Percentiles rank a stretch among this genome's conserved stretches.
Conservation (phyloP, 2,329 filamentous ascomycete species). For the Cytospora leucostoma region DNA sequence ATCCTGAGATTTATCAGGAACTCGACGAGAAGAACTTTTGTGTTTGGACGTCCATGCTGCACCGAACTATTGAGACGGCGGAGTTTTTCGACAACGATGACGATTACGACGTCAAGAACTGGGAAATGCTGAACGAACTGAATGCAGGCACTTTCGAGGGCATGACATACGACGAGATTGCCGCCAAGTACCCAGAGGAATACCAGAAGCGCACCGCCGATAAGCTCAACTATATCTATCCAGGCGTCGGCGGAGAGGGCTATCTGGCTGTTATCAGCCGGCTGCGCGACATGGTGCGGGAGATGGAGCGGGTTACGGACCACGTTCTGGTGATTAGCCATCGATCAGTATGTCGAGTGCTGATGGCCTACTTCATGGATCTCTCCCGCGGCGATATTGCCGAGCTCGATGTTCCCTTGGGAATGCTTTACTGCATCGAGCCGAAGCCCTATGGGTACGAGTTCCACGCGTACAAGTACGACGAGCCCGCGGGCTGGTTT, state of each 20-base stretch:
- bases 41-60: constrained; percentile 97
- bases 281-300: constrained; percentile 90
- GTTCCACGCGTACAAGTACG: constrained; percentile 93
- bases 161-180: constrained; percentile 91
- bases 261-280: constrained; percentile 98
- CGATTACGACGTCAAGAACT: constrained; percentile 67
- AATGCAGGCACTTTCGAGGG: constrained; percentile 93
- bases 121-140: constrained; percentile 96
- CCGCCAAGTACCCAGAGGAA: constrained; percentile 74
- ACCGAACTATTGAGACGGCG: constrained; percentile 74
- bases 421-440: constrained; percentile 92
- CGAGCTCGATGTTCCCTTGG: constrained; percentile 89
- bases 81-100: constrained; percentile 68
- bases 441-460: constrained; percentile 98
- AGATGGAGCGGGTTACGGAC: constrained; percentile 95
- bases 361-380: constrained; percentile 96
- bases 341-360: constrained; percentile 85
- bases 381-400: constrained; percentile 88
- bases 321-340: constrained; percentile 92
- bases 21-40: constrained; percentile 87
- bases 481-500: constrained; percentile 76
- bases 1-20: constrained; percentile 76
- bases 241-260: constrained; percentile 91
- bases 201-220: constrained; percentile 77
- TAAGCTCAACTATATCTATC: constrained; percentile 96